Evolutionary conservation across 441 rosid genomes (phyloP).

Genomic region (Mallotus repandus): DNA sequence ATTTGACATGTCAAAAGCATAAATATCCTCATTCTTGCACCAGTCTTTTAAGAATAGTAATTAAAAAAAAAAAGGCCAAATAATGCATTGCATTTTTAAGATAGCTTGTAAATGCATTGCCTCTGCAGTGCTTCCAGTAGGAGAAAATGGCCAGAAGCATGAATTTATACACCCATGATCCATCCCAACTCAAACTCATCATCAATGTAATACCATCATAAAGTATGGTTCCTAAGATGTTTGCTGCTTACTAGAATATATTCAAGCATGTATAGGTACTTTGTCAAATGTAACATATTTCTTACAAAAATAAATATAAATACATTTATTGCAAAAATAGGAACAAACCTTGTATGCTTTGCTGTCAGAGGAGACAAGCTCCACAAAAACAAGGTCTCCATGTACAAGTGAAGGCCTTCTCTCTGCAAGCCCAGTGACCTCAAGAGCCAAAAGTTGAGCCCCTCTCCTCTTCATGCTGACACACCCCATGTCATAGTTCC

Average conservation of each 20-base stretch:
- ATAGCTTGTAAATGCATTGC: neutral
- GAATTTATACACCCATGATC: neutral
- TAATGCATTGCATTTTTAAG: too few species aligned
- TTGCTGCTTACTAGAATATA: neutral
- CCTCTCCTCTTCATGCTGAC: constrained; percentile 44
- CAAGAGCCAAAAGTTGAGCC: constrained; percentile 34
- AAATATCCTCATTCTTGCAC: neutral
- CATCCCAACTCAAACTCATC: neutral
- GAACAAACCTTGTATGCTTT: constrained; percentile 35
- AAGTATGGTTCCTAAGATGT: neutral
- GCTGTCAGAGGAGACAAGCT: constrained; percentile 25
- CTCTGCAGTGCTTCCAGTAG: neutral
- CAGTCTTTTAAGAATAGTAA: too few species aligned
- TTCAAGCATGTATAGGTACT: neutral
- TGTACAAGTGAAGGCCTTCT: constrained; percentile 58
- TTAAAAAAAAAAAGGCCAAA: too few species aligned
- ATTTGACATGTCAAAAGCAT: neutral
- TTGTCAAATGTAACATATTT: constrained; percentile 3
- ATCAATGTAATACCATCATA: neutral
- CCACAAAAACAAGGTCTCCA: constrained; percentile 47
- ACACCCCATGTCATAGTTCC: constrained; percentile 40
- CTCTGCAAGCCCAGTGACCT: constrained; percentile 60
- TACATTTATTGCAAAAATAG: neutral
- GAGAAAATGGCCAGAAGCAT: neutral
- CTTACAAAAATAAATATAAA: neutral